Evolutionary conservation across 495 filamentous ascomycete species (phyloP), one percentile per base, ranked within the genome.

Genomic region (Aspergillus haitiensis): DNA sequence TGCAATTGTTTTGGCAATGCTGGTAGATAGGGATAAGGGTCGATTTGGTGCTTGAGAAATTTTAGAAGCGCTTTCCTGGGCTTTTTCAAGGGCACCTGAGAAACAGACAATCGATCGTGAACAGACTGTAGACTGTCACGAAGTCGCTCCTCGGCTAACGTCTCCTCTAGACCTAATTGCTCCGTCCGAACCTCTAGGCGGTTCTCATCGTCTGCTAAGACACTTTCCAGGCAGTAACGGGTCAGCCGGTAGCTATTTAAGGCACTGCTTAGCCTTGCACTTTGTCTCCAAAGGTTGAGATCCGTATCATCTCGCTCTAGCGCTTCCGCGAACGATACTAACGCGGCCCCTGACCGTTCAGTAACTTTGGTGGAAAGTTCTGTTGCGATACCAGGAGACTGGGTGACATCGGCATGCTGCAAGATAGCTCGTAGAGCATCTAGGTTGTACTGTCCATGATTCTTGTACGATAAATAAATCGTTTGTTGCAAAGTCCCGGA

Each of bases 391-490:
- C 82, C 72, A 7, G 72, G 57, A 0, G 70, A 64, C 35, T 73
- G 53, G 2, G 70, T 57, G 2, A 59, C 52, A 7, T 67, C 61
- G 2, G 60, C 52, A 7, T 67, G 60, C 18, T 68, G 63, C 7
- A 78, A 47, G 8, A 62, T 48, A 10, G 75, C 69, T 35, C 84
- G 85, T 16, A 96, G 78, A 52, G 82, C 78, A 64, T 98, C 94
- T 31, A 98, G 78, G 21, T 87, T 72, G 68, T 92, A 98, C 67
- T 96, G 88, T 52, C 92, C 95, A 73, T 93, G 86, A 69, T 97
- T 98, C 67, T 99, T 99, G 78, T 92, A 91, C 5, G 93, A 86
- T 7, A 99, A 82, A 63, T 95, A 97, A 16, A 97, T 81, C 8
- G 94, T 90, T 63, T 97, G 91, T 0, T 92, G 89, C 5, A 98